Base-by-base conservation (phyloP, 768 basidiomycete species). In the Mycena epipterygia region DNA sequence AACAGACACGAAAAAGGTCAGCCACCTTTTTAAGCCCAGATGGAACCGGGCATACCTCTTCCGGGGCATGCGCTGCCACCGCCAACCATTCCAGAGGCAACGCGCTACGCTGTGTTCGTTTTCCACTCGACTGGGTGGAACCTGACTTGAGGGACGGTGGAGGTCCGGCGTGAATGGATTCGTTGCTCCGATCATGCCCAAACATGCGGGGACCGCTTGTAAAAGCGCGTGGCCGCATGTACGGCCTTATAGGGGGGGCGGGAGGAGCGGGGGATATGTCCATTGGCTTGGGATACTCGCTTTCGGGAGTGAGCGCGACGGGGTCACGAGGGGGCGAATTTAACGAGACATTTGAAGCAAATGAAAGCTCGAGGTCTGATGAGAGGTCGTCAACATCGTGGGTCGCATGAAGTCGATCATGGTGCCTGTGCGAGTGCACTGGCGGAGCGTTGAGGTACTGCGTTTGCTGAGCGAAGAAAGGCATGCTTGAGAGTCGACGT, bases 361-460 rank as follows among this genome's bases (percentile, higher is more conserved):
- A 95, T 32, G 94, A 95, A 42, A 90, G 82, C 77, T 95, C 94
- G 55, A 94, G 87, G 76, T 93, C 93, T n/a, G 91, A 91, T 37
- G 90, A 89, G 58, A 90, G 84, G 48, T 91, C 89, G 70, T 93
- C 90, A 61, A 89, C 79, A 67, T 91, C 89, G 75, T 89, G 86
- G 74, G 80, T 81, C 70, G 78, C 74, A 74, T 80, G 77, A 75
- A 82, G 78, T 63, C 81, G 80, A 72, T 87, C 86, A 66, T 79
- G 86, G 64, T 82, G 85, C 79, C 88, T 89, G 74, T 87, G 85
- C 42, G 85, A 80, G 66, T 84, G 86, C 19, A 81, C 80, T 25
- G 85, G 76, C 19, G 82, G 89, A 76, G 83, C 85, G 79, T 74
- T 84, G 78, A 81, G 84, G 78, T 79, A 84, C 78, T 81, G 85